These are phyloP conservation scores for Mesembryanthemum crystallinum DNA, from an alignment of 148 eudicot genomes.

Conservation along the genomic window DNA sequence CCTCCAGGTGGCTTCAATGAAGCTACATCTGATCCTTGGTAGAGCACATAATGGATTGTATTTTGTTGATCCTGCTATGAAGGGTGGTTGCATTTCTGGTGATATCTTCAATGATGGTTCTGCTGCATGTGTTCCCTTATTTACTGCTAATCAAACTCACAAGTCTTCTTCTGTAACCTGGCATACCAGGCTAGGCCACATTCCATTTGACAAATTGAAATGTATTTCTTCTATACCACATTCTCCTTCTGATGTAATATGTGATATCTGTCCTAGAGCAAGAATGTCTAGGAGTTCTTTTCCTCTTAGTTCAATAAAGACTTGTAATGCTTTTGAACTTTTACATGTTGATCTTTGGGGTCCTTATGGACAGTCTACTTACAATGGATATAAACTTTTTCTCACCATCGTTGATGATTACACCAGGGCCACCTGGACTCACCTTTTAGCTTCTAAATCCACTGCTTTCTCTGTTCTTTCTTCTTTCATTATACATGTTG, in stretches of 20 bases:
- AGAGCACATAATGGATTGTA: not conserved
- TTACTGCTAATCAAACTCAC: not conserved
- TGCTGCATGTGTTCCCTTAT: not conserved
- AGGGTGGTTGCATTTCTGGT: not conserved
- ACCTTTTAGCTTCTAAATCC: slow-evolving; percentile 5
- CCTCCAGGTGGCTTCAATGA: not conserved
- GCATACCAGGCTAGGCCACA: not conserved
- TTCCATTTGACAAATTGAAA: not conserved
- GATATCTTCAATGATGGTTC: not conserved
- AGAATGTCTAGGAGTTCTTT: not conserved
- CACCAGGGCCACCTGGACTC: slow-evolving; percentile 16
- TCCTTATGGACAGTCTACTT: not conserved
- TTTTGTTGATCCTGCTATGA: not conserved
- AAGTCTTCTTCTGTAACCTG: not conserved
- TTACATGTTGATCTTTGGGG: slow-evolving; percentile 24
- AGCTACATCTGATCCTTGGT: not conserved
- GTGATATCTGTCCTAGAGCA: not conserved
- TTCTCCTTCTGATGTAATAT: not conserved
- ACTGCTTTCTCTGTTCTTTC: not conserved
- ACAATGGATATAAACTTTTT: slow-evolving; percentile 10
- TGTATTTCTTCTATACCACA: not conserved
- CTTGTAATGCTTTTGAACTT: not conserved
- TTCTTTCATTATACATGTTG: not conserved
- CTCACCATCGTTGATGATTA: slow-evolving; percentile 22
- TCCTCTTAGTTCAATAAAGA: not conserved